Evolutionary conservation across 148 eudicot species (phyloP).

Genomic region (Silene uniflora): DNA sequence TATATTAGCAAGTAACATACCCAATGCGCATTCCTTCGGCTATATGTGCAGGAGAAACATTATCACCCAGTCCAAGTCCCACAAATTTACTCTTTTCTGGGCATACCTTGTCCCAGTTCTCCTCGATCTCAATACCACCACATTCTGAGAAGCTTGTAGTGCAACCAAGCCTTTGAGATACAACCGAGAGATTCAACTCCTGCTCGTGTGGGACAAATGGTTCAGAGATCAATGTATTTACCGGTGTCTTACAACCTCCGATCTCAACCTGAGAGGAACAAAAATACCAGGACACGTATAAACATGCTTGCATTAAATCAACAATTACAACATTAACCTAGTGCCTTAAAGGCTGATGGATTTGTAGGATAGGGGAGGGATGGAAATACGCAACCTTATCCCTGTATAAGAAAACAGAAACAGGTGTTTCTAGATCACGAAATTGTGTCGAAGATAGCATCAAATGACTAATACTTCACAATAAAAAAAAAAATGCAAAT

Average conservation of each 20-base stretch:
- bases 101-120: slow-evolving; percentile 84
- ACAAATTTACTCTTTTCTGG: not conserved
- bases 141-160: slow-evolving; percentile 79
- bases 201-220: slow-evolving; percentile 76
- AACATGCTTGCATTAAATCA: not conserved
- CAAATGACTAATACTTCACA: too few relatives aligned
- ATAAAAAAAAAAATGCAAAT: not conserved
- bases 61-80: too few relatives aligned
- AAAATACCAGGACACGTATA: too few relatives aligned
- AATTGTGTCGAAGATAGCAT: too few relatives aligned
- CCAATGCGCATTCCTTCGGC: too few relatives aligned
- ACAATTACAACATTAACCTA: not conserved
- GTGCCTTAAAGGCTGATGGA: not conserved
- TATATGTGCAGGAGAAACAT: too few relatives aligned
- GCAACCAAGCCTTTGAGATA: slow-evolving; percentile 73
- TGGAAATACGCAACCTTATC: too few relatives aligned
- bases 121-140: slow-evolving; percentile 87
- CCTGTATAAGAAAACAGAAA: too few relatives aligned
- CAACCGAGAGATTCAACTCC: slow-evolving; percentile 67
- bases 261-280: slow-evolving; percentile 56
- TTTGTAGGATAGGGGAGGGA: too few relatives aligned
- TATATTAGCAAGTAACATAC: too few relatives aligned
- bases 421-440: too few relatives aligned
- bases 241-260: slow-evolving; percentile 77
- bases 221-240: slow-evolving; percentile 74